Evolutionary conservation across 2,329 filamentous ascomycete genomes (phyloP).

Genomic region (Colletotrichum shisoi): DNA sequence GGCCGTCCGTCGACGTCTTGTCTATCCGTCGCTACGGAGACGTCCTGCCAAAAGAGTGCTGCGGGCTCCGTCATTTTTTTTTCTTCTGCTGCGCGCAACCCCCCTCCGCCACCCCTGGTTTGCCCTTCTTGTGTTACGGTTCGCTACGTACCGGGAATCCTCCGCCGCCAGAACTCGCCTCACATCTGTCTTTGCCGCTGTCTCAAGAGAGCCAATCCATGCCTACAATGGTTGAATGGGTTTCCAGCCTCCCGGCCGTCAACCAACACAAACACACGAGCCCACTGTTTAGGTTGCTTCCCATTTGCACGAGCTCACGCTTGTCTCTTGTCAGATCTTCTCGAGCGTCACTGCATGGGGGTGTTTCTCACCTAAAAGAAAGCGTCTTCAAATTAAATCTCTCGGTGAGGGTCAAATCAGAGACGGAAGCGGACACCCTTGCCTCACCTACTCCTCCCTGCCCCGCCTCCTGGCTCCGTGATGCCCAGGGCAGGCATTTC

Average conservation of each 20-base stretch:
- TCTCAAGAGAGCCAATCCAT: conserved; percentile 31
- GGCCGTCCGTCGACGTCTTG: not conserved
- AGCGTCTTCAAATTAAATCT: not conserved
- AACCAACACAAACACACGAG: not conserved
- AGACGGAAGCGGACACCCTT: conserved; percentile 7
- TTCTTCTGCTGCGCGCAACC: conserved; percentile 1
- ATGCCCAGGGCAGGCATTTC: not conserved
- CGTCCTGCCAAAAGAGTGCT: conserved; percentile 7
- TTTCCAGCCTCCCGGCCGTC: conserved; percentile 8
- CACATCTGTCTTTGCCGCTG: conserved; percentile 10
- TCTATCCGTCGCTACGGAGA: conserved; percentile 13
- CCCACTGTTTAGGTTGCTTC: conserved; percentile 20
- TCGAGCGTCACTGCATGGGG: not conserved
- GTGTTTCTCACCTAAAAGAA: conserved; percentile 13
- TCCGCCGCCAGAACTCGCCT: conserved; percentile 29
- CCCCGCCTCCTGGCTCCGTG: conserved; percentile 21
- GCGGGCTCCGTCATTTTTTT: not conserved
- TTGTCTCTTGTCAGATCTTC: conserved; percentile 7
- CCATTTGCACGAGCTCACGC: not conserved
- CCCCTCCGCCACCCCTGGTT: not conserved
- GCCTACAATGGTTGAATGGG: conserved; percentile 13
- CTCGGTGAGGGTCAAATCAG: conserved; percentile 24
- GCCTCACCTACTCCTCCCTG: not conserved
- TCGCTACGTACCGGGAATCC: conserved; percentile 24
- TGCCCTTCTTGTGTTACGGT: conserved; percentile 24